Conservation (phyloP, 2,329 filamentous ascomycete species). For the Orbilia oligospora region DNA sequence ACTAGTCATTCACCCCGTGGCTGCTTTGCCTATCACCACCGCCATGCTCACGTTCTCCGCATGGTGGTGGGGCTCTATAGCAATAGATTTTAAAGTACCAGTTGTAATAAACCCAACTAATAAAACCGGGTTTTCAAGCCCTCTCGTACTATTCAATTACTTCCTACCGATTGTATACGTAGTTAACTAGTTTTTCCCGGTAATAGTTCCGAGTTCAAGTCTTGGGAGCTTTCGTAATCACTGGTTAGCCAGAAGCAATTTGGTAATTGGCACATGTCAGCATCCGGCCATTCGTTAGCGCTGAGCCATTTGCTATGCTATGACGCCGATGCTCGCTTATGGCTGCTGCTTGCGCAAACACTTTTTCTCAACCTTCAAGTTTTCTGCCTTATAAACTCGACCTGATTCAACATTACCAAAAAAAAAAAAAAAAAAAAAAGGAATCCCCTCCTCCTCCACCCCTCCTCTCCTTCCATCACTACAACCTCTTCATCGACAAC, state of each 20-base stretch:
- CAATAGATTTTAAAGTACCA: neutral
- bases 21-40: neutral
- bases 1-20: neutral
- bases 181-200: neutral
- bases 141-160: neutral
- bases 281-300: constrained; percentile 2
- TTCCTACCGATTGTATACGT: neutral
- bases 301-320: constrained; percentile 42
- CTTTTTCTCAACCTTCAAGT: constrained; percentile 34
- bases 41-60: neutral
- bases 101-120: constrained; percentile 13
- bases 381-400: constrained; percentile 11
- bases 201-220: neutral
- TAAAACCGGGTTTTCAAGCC: neutral
- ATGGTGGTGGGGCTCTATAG: neutral
- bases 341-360: constrained; percentile 53
- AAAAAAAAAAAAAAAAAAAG: neutral
- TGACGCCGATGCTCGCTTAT: constrained; percentile 49
- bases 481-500: constrained; percentile 30
- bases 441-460: constrained; percentile 22
- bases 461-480: constrained; percentile 35
- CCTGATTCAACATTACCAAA: neutral
- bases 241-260: neutral
- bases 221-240: neutral
- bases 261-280: constrained; percentile 34